Base-by-base conservation (phyloP, 495 filamentous ascomycete species). In the Articulospora tetracladia region DNA sequence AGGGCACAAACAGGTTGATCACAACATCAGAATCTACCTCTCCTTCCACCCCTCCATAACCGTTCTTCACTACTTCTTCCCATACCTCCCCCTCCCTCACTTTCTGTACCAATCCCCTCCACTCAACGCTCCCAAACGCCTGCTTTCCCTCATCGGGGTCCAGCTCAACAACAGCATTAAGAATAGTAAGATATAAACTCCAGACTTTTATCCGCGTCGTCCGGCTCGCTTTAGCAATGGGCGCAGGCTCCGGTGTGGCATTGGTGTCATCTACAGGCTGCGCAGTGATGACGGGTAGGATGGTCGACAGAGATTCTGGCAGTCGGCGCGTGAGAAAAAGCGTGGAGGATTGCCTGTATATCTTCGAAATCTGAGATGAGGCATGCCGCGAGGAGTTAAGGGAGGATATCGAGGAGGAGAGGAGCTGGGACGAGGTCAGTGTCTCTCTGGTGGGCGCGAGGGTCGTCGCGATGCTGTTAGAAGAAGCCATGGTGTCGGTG, bases 21-120 rank as follows among this genome's bases (percentile, higher is more conserved):
- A 98, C 90, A 6, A 98, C 95, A 63, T 98, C 94, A 25, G 91
- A 84, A 73, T 98, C 95, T 3, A 98, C 91, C 60, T 89, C 88
- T 7, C 91, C 92, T 70, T 97, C 93, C 11, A 83, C 78, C 52
- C 92, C 91, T 64, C 86, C 84, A 70, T 97, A 97, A 0, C 92
- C 92, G 64, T 86, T 83, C 59, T 84, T 79, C 39, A 95, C 89
- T 1, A 97, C 90, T 52, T 93, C 90, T 62, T 97, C 90, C 94
- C 94, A 98, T 7, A 98, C 82, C 17, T 83, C 84, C 17, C 95
- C 94, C 60, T 92, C 87, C 55, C 92, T 82, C 1, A 92, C 91
- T 69, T 91, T 90, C 28, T 85, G 76, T 36, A 89, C 87, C 58
- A 98, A 78, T 15, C 79, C 77, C 68, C 87, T 86, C 92, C 92